Evolutionary conservation across 495 filamentous ascomycete species (phyloP).

Genomic region (Neurospora sp.): DNA sequence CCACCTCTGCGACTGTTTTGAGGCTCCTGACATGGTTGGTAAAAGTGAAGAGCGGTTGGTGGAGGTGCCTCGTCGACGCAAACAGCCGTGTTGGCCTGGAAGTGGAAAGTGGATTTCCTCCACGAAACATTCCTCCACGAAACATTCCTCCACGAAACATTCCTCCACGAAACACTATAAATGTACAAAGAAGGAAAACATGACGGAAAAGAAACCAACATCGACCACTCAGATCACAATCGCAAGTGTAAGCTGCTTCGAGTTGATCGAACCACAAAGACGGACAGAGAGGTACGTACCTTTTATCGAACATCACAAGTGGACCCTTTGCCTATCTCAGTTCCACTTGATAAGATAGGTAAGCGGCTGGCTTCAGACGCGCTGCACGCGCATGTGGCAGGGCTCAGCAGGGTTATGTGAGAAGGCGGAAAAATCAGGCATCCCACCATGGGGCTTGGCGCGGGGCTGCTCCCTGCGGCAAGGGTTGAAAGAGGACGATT

Average conservation of each 20-base stretch:
- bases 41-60: background rate
- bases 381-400: background rate
- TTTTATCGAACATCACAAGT: background rate
- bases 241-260: background rate
- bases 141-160: background rate
- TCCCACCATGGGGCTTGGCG: background rate
- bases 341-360: background rate
- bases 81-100: background rate
- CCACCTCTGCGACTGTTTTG: background rate
- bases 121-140: background rate
- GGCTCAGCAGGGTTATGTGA: background rate
- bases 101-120: background rate
- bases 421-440: conserved; percentile 4
- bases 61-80: background rate
- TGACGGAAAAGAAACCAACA: background rate
- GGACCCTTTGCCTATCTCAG: background rate
- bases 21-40: background rate
- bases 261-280: background rate
- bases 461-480: conserved; percentile 6
- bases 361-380: background rate
- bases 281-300: background rate
- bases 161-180: no score
- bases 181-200: background rate
- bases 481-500: conserved; percentile 5
- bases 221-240: background rate